Evolutionary conservation across 2,329 filamentous ascomycete genomes (phyloP).

Genomic region (Fusarium sambucinum): DNA sequence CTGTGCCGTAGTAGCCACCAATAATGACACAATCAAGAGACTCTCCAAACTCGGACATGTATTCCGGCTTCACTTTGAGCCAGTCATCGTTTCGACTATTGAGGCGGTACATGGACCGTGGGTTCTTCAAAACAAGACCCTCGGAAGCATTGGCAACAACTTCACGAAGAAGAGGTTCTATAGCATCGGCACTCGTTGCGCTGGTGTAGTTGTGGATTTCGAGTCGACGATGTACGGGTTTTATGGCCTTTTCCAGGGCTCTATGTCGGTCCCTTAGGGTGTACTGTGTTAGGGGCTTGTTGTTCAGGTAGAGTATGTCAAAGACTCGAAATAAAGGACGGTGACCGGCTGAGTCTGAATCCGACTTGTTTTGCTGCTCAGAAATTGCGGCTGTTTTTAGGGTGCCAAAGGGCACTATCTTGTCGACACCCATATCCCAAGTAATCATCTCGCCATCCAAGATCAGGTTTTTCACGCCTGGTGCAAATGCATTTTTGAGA

Average conservation of each 20-base stretch:
- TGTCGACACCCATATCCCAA: conserved; percentile 89
- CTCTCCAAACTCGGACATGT: conserved; percentile 97
- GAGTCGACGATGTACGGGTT: conserved; percentile 77
- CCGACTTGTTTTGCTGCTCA: conserved; percentile 74
- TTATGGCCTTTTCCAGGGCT: conserved; percentile 79
- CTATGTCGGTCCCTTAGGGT: conserved; percentile 83
- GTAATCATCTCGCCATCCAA: conserved; percentile 99
- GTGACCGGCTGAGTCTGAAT: conserved; percentile 60
- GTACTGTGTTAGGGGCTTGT: conserved; percentile 81
- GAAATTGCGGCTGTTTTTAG: conserved; percentile 90
- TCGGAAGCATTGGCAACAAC: conserved; percentile 90
- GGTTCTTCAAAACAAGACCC: conserved; percentile 94
- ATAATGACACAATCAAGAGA: conserved; percentile 90
- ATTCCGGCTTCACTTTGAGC: conserved; percentile 99
- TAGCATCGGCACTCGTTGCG: conserved; percentile 75
- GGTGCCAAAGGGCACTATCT: conserved; percentile 89
- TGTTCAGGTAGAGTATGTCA: conserved; percentile 91
- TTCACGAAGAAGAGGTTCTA: conserved; percentile 82
- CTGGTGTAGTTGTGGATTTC: conserved; percentile 82
- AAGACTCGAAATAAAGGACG: conserved; percentile 88
- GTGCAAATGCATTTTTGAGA: conserved; percentile 79
- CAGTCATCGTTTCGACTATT: conserved; percentile 95
- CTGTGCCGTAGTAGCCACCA: conserved; percentile 92
- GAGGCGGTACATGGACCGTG: conserved; percentile 84
- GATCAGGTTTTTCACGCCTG: conserved; percentile 85